Base-by-base conservation (phyloP, 345 rosid genomes). In the Populus ilicifolia region DNA sequence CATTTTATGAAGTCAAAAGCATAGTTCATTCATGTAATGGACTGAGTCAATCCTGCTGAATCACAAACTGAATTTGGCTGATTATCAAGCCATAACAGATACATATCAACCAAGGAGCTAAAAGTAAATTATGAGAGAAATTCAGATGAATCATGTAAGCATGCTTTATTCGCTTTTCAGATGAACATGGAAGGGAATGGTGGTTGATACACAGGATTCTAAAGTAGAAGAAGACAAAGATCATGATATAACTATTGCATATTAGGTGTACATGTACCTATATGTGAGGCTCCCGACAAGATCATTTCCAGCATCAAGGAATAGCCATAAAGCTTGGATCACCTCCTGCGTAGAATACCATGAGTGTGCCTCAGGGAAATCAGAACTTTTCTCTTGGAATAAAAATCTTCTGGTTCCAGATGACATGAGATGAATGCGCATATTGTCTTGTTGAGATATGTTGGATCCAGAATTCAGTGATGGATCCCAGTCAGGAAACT, bases 401-500 rank as follows among this genome's bases (percentile, higher is more conserved):
- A 92, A 85, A 80, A 85, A 88, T 82, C 94, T 91, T 85, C 91
- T 85, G 35, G 74, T 43, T 82, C 85, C 82, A 36, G 80, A 74
- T 81, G 77, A 63, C 2, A 56, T 70, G 70, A 13, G 67, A 76
- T 81, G 75, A 66, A 54, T 80, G 39, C 62, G 84, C 75, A 78
- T 84, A 82, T 75, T 66, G 61, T 79, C 72, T 76, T 72, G 81
- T 29, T 90, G 83, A 4, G 79, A 76, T 39, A 66, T 13, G 50
- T 36, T 79, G 77, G 83, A 78, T 75, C 69, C 66, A 54, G 85
- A 84, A 75, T 63, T 44, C 50, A 41, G 33, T 39, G 98, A 89
- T 75, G 94, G 92, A 84, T 90, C 89, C 98, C 97, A 93, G 80
- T 95, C 96, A 1, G 99, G 98, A 82, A 95, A 80, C 81, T 93